Conservation (phyloP, 2,329 filamentous ascomycete species). For the Westerdykella aurantiaca region DNA sequence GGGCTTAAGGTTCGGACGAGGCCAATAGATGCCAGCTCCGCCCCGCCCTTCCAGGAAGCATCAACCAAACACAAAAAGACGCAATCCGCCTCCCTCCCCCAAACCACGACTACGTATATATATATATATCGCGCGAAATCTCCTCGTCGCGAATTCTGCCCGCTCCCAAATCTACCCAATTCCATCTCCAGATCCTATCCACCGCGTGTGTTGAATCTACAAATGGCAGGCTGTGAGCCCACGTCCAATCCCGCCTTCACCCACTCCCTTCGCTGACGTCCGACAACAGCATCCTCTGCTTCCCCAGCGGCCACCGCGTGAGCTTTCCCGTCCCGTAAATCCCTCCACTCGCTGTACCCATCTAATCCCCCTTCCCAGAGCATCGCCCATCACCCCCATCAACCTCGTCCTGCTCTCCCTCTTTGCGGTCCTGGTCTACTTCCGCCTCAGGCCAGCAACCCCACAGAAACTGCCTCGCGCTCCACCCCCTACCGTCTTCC, state of each 20-base stretch:
- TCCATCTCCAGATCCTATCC: not conserved
- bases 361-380: conserved; percentile 36
- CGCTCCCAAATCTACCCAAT: too few species aligned
- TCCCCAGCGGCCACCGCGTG: conserved; percentile 43
- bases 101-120: too few species aligned
- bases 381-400: conserved; percentile 53
- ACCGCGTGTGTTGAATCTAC: not conserved
- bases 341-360: conserved; percentile 1
- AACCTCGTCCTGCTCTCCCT: conserved; percentile 57
- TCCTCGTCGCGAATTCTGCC: too few species aligned
- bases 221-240: conserved; percentile 27
- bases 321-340: conserved; percentile 12
- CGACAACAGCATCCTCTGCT: conserved; percentile 57
- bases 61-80: too few species aligned
- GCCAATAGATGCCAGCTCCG: too few species aligned
- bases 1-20: too few species aligned
- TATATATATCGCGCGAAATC: too few species aligned
- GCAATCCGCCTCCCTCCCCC: too few species aligned
- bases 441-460: conserved; percentile 52
- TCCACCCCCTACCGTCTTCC: conserved; percentile 73
- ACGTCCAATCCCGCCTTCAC: not conserved
- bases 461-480: conserved; percentile 49
- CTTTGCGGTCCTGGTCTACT: conserved; percentile 53
- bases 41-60: too few species aligned
- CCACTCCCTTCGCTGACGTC: conserved; percentile 23